Conservation (phyloP, 306 rosid genomes). For the Quercus suber region DNA sequence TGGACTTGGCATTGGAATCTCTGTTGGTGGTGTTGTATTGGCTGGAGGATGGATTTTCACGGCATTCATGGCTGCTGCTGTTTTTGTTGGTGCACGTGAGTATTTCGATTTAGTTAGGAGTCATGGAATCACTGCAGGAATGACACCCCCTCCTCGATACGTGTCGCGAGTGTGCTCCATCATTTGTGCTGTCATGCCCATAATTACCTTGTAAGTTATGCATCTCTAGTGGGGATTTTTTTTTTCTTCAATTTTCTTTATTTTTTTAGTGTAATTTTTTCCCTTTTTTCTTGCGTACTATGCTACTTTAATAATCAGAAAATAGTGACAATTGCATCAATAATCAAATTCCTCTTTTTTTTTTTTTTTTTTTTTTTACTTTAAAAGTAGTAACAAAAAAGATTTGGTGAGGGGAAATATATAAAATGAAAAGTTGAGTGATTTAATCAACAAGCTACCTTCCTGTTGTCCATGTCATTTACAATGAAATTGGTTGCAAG, state of each 20-base stretch:
- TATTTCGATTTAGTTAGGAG: slow-evolving; percentile 88
- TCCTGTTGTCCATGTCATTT: neutral
- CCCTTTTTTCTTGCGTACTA: neutral
- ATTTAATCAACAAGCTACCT: neutral
- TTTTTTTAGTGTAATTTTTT: neutral
- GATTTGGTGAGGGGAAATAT: neutral
- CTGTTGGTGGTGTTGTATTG: slow-evolving; percentile 69
- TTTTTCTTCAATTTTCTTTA: neutral
- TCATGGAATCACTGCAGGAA: slow-evolving; percentile 81
- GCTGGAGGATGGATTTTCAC: slow-evolving; percentile 94
- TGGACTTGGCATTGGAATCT: slow-evolving; percentile 85
- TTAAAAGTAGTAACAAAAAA: neutral
- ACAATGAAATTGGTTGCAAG: neutral
- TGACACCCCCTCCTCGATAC: slow-evolving; percentile 94
- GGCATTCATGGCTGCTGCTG: slow-evolving; percentile 57
- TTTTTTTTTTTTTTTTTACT: no score
- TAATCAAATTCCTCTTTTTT: neutral
- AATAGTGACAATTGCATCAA: neutral
- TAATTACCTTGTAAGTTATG: slow-evolving; percentile 71
- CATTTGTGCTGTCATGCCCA: slow-evolving; percentile 83
- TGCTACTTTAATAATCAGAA: neutral
- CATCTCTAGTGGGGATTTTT: neutral
- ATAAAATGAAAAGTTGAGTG: neutral
- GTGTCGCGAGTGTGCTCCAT: slow-evolving; percentile 86
- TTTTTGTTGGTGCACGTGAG: slow-evolving; percentile 77